phyloP scores from a whole-genome alignment of 2,329 filamentous ascomycete genomes.

The Fusarium subglutinans region DNA sequence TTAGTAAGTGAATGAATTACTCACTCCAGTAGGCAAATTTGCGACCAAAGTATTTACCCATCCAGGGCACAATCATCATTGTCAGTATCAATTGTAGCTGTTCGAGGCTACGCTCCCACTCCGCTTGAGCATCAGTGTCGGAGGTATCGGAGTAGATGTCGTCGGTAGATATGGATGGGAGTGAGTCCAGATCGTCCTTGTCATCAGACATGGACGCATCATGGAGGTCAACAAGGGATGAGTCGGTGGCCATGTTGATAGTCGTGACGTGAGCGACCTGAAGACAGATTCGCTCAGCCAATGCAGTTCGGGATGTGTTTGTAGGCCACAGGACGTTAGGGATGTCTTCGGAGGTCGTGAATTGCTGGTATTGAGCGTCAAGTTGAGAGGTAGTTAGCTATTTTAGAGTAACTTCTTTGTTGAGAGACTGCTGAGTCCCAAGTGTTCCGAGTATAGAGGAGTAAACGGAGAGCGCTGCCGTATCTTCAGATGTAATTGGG shows the following conservation, averaged over 20 bases:
- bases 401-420: not conserved
- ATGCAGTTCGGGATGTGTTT: not conserved
- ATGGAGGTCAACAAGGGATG: constrained; percentile 62
- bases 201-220: constrained; percentile 59
- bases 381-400: not conserved
- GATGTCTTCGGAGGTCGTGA: not conserved
- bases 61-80: constrained; percentile 93
- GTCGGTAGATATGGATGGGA: constrained; percentile 69
- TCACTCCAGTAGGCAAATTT: constrained; percentile 97
- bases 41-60: constrained; percentile 93
- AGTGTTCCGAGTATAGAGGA: not conserved
- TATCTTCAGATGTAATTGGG: not conserved
- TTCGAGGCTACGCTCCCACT: constrained; percentile 95
- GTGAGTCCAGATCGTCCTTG: constrained; percentile 68
- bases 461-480: not conserved
- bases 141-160: constrained; percentile 64
- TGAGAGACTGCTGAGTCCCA: not conserved
- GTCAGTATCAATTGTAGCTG: constrained; percentile 92
- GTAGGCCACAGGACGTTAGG: not conserved
- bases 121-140: constrained; percentile 86
- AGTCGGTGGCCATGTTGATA: constrained; percentile 51
- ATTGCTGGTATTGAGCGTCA: constrained; percentile 9
- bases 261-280: not conserved
- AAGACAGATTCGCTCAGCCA: not conserved
- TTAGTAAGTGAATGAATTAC: constrained; percentile 41